Evolutionary conservation across 768 basidiomycete species (phyloP), one percentile per base, ranked within the genome.

Genomic region (Collybia sordida): DNA sequence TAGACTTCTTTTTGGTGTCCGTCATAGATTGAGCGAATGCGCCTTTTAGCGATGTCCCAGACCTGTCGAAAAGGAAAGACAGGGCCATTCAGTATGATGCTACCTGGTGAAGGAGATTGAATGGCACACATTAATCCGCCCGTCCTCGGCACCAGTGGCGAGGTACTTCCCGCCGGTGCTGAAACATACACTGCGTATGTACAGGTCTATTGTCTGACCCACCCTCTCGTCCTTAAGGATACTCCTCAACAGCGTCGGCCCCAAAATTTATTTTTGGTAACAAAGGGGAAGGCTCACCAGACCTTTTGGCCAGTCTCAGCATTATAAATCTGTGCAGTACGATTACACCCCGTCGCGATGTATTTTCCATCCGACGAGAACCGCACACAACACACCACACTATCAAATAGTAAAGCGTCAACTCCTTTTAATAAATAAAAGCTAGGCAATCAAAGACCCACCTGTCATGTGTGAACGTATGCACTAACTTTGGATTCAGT

Each of bases 1-100:
- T 96, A 96, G 61, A 97, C 93, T 62, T 96, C 94, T 62, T 93
- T 89, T 60, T 84, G 83, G 70, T 97, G 94, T 4, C 94, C 94
- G 55, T 89, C 85, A 59, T 95, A 92, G 9, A 90, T 73, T 54
- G 81, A 85, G 49, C 85, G 81, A 62, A 95, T 90, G 31, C 81
- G 80, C 59, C 86, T 86, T 60, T 83, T 85, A 39, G 78, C 77
- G 57, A 97, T 91, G 60, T 95, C 92, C 94, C 94, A 97, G 59
- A 97, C 91, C 89, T 94, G n/a, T n/a, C n/a, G n/a, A n/a, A n/a
- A n/a, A n/a, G n/a, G n/a, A n/a, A n/a, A n/a, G n/a, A n/a, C n/a
- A n/a, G n/a, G n/a, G n/a, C n/a, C n/a, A n/a, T n/a, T n/a, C n/a
- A n/a, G n/a, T n/a, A n/a, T n/a, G n/a, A n/a, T n/a, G n/a, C n/a